These are phyloP conservation scores for Litsea cubeba DNA, from an alignment of 164 flowering plant genomes.

Conservation along the genomic window DNA sequence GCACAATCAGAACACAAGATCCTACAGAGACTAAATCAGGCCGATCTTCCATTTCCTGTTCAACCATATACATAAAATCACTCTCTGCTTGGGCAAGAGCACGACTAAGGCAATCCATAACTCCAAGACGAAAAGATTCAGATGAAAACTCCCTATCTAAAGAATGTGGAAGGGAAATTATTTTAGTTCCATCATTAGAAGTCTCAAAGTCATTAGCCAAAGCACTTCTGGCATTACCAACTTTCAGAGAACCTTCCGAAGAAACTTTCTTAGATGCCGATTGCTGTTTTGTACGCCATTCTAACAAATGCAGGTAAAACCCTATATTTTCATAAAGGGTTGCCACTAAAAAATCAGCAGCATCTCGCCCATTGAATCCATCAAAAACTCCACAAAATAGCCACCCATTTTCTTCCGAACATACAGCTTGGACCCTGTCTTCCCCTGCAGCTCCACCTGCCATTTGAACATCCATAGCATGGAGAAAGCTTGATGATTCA, in stretches of 20 bases:
- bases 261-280: background rate
- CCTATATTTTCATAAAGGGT: constrained; percentile 26
- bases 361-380: constrained; percentile 34
- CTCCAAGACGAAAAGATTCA: constrained; percentile 24
- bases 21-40: constrained; percentile 34
- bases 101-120: constrained; percentile 22
- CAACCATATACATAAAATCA: constrained; percentile 30
- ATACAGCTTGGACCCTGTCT: constrained; percentile 28
- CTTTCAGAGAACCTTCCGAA: constrained; percentile 7
- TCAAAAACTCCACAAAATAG: constrained; percentile 27
- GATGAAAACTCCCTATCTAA: constrained; percentile 10
- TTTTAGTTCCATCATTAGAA: constrained; percentile 10
- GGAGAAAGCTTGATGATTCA: constrained; percentile 25
- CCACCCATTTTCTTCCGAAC: constrained; percentile 31
- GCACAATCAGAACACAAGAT: constrained; percentile 27
- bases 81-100: constrained; percentile 31
- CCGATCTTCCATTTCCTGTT: constrained; percentile 33
- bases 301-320: constrained; percentile 26
- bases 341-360: constrained; percentile 28
- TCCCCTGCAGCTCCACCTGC: constrained; percentile 35
- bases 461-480: constrained; percentile 25
- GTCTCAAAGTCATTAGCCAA: constrained; percentile 1
- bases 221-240: constrained; percentile 1
- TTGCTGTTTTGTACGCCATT: constrained; percentile 15
- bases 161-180: constrained; percentile 9